phyloP scores from a whole-genome alignment of 1,284 basidiomycete genomes.

The Trichosporon ovoides region DNA sequence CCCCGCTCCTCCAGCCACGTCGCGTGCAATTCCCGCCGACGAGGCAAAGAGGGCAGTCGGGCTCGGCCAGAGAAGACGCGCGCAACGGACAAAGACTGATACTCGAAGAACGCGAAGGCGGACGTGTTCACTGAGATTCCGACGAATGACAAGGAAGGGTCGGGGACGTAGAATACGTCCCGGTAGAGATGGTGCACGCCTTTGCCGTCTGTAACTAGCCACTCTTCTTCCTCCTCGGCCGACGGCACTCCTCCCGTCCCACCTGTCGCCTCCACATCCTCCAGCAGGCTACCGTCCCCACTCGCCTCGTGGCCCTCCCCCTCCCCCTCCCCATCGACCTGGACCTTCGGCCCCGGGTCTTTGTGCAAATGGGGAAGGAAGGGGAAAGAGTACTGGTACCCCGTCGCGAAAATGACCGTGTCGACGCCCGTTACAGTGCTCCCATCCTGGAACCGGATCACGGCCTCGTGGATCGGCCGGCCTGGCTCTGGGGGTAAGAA shows the following conservation, averaged over 20 bases:
- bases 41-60: conserved; percentile 21
- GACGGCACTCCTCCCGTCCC: too few relatives aligned
- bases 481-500: conserved; percentile 30
- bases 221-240: too few relatives aligned
- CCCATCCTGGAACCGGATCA: conserved; percentile 50
- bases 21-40: conserved; percentile 19
- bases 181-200: conserved; percentile 53
- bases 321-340: too few relatives aligned
- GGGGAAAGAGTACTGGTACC: conserved; percentile 53
- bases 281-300: not conserved
- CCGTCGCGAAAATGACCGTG: conserved; percentile 52
- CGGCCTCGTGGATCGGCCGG: conserved; percentile 32
- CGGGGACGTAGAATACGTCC: conserved; percentile 54
- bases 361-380: conserved; percentile 53
- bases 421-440: conserved; percentile 49
- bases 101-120: conserved; percentile 38
- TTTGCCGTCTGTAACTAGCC: conserved; percentile 52
- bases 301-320: too few relatives aligned
- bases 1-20: conserved; percentile 18
- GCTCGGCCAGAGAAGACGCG: conserved; percentile 29
- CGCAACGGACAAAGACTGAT: conserved; percentile 30
- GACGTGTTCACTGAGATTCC: conserved; percentile 33
- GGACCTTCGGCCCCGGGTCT: conserved; percentile 25
- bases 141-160: conserved; percentile 53
- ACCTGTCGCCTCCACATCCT: not conserved